Conservation (phyloP, 495 filamentous ascomycete species). For the Aspergillus asperescens region DNA sequence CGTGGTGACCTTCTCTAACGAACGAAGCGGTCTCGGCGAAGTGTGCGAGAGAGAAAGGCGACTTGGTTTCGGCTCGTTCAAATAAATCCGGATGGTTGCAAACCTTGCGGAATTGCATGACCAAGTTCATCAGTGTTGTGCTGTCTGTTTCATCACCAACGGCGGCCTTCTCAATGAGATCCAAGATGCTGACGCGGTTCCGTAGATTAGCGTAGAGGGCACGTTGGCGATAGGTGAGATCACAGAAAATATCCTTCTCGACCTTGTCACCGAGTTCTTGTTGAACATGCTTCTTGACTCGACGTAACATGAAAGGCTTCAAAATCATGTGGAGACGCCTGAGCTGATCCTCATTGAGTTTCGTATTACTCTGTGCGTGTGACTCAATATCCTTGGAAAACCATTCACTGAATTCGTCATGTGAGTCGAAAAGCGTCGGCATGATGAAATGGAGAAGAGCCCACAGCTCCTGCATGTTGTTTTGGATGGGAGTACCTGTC, state of each 20-base stretch:
- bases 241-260: conserved; percentile 91
- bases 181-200: conserved; percentile 97
- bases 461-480: conserved; percentile 99
- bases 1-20: conserved; percentile 74
- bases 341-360: conserved; percentile 95
- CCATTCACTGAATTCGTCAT: conserved; percentile 99
- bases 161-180: conserved; percentile 94
- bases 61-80: conserved; percentile 85
- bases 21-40: conserved; percentile 96
- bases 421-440: conserved; percentile 95
- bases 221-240: conserved; percentile 95
- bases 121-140: conserved; percentile 95
- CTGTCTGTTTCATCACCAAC: conserved; percentile 91
- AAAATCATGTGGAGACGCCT: conserved; percentile 97
- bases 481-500: conserved; percentile 97
- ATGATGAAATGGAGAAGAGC: conserved; percentile 98
- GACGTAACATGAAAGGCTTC: conserved; percentile 98
- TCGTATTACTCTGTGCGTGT: conserved; percentile 96
- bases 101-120: conserved; percentile 99
- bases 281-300: conserved; percentile 98
- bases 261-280: conserved; percentile 99
- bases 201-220: conserved; percentile 85
- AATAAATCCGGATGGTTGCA: conserved; percentile 98
- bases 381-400: conserved; percentile 99
- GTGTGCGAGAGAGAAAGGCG: conserved; percentile 72